Evolutionary conservation across 2,329 filamentous ascomycete genomes (phyloP), one percentile per base, ranked within the genome.

Genomic region (Aspergillus sp.): DNA sequence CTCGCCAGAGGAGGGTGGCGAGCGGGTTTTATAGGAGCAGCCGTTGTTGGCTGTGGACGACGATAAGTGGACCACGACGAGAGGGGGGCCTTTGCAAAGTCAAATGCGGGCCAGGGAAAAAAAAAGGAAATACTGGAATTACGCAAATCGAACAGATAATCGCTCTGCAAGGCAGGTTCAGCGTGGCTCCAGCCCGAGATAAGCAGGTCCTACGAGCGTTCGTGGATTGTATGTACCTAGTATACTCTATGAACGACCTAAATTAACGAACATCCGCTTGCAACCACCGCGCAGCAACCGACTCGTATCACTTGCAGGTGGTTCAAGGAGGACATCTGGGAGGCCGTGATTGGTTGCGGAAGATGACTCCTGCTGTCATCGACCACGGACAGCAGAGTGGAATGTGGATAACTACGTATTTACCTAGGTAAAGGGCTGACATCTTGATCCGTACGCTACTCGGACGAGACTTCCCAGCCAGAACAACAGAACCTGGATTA

Each of bases 141-240:
- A 21, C 20, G 19, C 31, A n/a, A 20, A 38, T 21, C 10, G 19
- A 19, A 36, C 16, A 21, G 31, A 21, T 46, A 36, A 34, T 36
- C 32, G 19, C 7, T 9, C 20, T 36, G 10, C 32, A 48, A 10
- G 46, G 34, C 46, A 41, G 46, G 17, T 36, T 31, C 31, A 17
- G 40, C 34, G 34, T 31, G 32, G 4, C 19, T 17, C 17, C 16
- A 14, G 19, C 31, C 43, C 31, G 16, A 47, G 34, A 48, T 36
- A 19, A 31, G 45, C 9, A 47, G 45, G 45, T 47, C 29, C 45
- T 47, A 36, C 45, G 31, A 47, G 31, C 11, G 7, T 41, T 16
- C 6, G 36, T 32, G 29, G 6, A 7, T 32, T n/a, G n/a, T n/a
- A n/a, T n/a, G n/a, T n/a, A n/a, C n/a, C n/a, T n/a, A n/a, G n/a